phyloP scores from a whole-genome alignment of 495 filamentous ascomycete species.

The Aspergillus heteromorphus region DNA sequence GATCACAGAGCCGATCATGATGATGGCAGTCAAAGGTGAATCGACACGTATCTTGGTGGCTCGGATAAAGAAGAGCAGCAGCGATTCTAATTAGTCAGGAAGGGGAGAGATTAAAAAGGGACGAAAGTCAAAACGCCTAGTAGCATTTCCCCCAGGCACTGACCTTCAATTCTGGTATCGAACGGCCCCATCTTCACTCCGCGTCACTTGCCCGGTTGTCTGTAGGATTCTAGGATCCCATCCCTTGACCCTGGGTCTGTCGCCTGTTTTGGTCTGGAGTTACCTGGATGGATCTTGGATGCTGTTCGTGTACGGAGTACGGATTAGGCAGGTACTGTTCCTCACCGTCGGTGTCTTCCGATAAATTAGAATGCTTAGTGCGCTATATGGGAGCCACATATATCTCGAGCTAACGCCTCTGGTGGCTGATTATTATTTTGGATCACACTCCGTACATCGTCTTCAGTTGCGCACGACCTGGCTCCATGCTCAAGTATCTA shows the following conservation, averaged over 20 bases:
- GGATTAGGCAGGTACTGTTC: neutral
- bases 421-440: neutral
- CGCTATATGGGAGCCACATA: neutral
- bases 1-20: neutral
- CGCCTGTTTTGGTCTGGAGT: neutral
- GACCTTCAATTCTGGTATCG: neutral
- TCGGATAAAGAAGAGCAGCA: neutral
- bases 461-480: too few relatives aligned
- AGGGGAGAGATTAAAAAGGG: neutral
- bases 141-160: neutral
- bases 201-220: too few relatives aligned
- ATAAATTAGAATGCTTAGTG: neutral
- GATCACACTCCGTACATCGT: neutral
- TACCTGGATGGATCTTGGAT: neutral
- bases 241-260: too few relatives aligned
- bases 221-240: too few relatives aligned
- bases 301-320: neutral
- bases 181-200: too few relatives aligned
- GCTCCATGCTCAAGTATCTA: too few relatives aligned
- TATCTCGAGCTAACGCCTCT: neutral
- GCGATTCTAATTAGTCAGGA: neutral
- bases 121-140: neutral
- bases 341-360: neutral
- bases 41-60: neutral
- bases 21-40: neutral